Conservation (phyloP, 768 basidiomycete species). For the Kwoniella sp. region DNA sequence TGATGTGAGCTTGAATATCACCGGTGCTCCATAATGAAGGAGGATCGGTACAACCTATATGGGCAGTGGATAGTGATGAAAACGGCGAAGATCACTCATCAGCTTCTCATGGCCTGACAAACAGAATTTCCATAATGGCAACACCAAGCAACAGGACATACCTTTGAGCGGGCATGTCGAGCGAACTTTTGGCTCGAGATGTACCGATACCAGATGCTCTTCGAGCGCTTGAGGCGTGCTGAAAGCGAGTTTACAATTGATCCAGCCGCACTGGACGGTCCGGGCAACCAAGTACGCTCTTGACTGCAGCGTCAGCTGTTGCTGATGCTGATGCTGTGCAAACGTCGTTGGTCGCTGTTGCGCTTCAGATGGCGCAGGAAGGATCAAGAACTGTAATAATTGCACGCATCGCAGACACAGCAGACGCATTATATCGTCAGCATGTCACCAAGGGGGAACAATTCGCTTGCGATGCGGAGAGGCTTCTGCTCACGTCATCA, state of each 20-base stretch:
- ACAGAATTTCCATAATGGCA: too few relatives aligned
- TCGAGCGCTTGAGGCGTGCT: background rate
- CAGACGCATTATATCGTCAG: background rate
- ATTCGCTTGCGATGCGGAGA: too few relatives aligned
- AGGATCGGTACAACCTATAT: background rate
- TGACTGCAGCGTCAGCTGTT: too few relatives aligned
- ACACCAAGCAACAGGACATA: background rate
- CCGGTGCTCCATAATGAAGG: background rate
- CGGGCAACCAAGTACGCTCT: too few relatives aligned
- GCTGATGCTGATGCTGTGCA: background rate
- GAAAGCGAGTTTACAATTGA: slow-evolving; percentile 2
- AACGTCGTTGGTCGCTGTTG: background rate
- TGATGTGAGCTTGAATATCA: background rate
- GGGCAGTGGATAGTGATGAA: background rate
- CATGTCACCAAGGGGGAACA: too few relatives aligned
- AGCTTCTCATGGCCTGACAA: too few relatives aligned
- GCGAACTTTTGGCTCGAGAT: slow-evolving; percentile 6
- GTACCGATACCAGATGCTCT: slow-evolving; percentile 7
- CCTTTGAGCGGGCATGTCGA: slow-evolving; percentile 11
- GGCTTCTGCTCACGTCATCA: background rate
- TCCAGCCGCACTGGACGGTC: slow-evolving; percentile 3
- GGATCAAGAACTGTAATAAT: background rate
- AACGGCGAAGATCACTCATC: too few relatives aligned
- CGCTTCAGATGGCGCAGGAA: background rate
- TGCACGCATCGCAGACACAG: background rate